Evolutionary conservation across 2,329 filamentous ascomycete genomes (phyloP), one percentile per base, ranked within the genome.

Genomic region (Ceratocystis lukuohia): DNA sequence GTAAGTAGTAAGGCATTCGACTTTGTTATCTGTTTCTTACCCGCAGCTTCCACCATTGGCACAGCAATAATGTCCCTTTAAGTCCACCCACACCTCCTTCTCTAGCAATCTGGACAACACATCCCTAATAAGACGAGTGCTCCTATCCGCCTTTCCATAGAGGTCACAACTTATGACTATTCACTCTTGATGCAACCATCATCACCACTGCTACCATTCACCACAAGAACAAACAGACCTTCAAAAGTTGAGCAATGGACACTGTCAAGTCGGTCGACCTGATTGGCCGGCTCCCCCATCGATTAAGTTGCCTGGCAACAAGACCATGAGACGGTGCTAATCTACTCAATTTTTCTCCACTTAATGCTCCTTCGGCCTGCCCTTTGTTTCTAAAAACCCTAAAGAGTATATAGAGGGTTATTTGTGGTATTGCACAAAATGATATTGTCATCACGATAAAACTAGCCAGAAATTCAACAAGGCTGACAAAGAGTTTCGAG

Each of bases 241-340:
- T 12, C 8, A 22, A 53, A 28, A 53, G 48, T 25, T 22, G 10
- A 6, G 28, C 8, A 28, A 53, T 53, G 22, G 6, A 28, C 22
- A 28, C 4, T 4, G 48, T 2, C 48, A 10, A 25, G 37, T 1
- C 0, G 37, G 12, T 41, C 37, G 37, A 5, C 10, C 48, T 28
- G 20, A 53, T 53, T 53, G 48, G 48, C 22, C 20, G 15, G 48
- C 25, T 25, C 8, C 20, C 20, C 10, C 12, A 25, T 17, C 10
- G 7, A 15, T 5, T 7, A 53, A 59, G 56, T 59, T 59, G 56
- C 56, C 56, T n/a, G 56, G 56, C 56, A 59, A 59, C 56, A 59
- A n/a, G 15, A 20, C 15, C 20, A 30, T 20, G 22, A n/a, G 30
- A 5, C 8, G 28, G 56, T 59, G 28, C 28, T n/a, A 59, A 59